Conservation (phyloP, 805 yeast species). For the Metschnikowia drakensbergensis region DNA sequence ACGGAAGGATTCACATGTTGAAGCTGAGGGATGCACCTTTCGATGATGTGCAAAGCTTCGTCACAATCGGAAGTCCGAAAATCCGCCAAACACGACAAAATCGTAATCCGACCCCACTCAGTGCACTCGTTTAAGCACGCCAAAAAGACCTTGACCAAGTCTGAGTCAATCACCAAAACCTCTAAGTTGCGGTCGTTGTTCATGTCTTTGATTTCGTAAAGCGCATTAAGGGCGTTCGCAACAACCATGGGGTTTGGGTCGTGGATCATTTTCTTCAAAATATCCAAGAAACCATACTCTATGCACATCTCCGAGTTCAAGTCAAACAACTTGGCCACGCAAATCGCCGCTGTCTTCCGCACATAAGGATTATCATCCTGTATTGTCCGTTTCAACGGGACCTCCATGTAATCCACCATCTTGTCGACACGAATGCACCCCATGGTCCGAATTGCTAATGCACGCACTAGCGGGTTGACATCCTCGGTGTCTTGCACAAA, state of each 20-base stretch:
- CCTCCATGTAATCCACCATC: slow-evolving; percentile 91
- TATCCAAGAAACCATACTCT: slow-evolving; percentile 80
- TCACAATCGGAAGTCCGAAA: slow-evolving; percentile 52
- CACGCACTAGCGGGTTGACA: slow-evolving; percentile 92
- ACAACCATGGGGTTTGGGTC: slow-evolving; percentile 97
- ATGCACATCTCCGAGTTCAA: slow-evolving; percentile 74
- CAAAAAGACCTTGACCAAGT: slow-evolving; percentile 57
- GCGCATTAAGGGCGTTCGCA: slow-evolving; percentile 85
- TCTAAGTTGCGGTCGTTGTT: slow-evolving; percentile 46
- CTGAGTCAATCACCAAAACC: slow-evolving; percentile 37
- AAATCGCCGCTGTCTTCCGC: slow-evolving; percentile 93
- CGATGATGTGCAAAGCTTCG: slow-evolving; percentile 83
- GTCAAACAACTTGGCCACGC: slow-evolving; percentile 94
- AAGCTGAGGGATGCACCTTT: slow-evolving; percentile 87
- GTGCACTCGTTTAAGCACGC: slow-evolving; percentile 93
- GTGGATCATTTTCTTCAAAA: slow-evolving; percentile 60
- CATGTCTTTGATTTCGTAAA: slow-evolving; percentile 75
- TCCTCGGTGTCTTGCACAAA: slow-evolving; percentile 94
- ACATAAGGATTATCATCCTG: slow-evolving; percentile 95
- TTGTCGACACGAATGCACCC: slow-evolving; percentile 95
- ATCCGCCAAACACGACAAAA: slow-evolving; percentile 75
- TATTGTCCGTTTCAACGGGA: slow-evolving; percentile 80
- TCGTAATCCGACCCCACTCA: slow-evolving; percentile 97
- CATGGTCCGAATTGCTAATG: slow-evolving; percentile 97
- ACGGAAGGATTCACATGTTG: slow-evolving; percentile 98